Evolutionary conservation across 768 basidiomycete species (phyloP).

Genomic region (Termitomyces bulborhizus): DNA sequence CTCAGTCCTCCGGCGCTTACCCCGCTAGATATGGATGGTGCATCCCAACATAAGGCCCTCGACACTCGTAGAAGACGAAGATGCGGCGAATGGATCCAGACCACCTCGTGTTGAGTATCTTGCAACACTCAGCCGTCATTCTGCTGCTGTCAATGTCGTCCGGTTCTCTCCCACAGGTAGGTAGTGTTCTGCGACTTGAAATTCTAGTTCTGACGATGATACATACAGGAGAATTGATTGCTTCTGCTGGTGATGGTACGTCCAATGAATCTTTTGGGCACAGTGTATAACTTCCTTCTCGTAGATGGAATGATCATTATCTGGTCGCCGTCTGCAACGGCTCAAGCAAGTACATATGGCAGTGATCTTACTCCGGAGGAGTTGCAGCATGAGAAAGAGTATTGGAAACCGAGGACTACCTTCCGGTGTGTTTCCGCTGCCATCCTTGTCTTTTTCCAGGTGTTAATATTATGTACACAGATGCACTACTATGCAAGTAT

Average conservation of each 20-base stretch:
- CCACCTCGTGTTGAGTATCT: constrained; percentile 93
- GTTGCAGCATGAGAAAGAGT: constrained; percentile 85
- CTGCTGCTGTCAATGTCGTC: constrained; percentile 93
- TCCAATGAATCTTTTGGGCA: constrained; percentile 7
- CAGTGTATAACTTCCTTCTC: constrained; percentile 11
- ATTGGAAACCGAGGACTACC: constrained; percentile 86
- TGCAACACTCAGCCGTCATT: constrained; percentile 88
- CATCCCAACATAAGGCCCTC: constrained; percentile 82
- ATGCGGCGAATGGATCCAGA: constrained; percentile 26
- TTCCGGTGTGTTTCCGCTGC: constrained; percentile 48
- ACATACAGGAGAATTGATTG: constrained; percentile 80
- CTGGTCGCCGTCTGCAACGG: constrained; percentile 80
- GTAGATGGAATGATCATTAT: constrained; percentile 96
- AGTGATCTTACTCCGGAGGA: constrained; percentile 77
- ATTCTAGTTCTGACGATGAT: constrained; percentile 1
- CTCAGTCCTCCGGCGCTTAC: constrained; percentile 4
- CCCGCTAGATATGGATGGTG: constrained; percentile 84
- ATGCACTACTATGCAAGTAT: constrained; percentile 92
- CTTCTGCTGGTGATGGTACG: constrained; percentile 96
- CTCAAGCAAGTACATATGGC: constrained; percentile 72
- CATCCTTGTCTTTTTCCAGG: not conserved
- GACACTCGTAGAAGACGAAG: constrained; percentile 39
- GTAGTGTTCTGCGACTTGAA: constrained; percentile 14
- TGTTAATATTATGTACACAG: constrained; percentile 30
- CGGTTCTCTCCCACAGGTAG: constrained; percentile 91